Conservation (phyloP, 352 stramenopile species). For the Phytophthora uliginosa region DNA sequence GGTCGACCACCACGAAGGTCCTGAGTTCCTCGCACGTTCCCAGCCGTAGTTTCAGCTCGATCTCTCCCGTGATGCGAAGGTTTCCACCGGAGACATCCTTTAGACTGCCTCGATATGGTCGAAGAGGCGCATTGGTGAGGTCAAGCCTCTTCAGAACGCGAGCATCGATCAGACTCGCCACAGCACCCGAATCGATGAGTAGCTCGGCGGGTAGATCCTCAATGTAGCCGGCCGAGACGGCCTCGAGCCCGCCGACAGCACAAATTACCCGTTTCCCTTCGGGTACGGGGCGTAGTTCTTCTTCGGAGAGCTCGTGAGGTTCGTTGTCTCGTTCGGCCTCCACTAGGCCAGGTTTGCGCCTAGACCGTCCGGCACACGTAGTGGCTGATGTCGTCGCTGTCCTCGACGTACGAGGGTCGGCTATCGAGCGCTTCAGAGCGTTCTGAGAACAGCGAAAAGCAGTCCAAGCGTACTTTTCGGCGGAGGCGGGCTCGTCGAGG, state of each 20-base stretch:
- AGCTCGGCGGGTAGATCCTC: background rate
- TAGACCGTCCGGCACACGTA: background rate
- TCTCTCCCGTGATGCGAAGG: background rate
- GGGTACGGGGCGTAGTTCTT: no score
- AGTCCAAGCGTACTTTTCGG: background rate
- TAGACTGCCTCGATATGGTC: background rate
- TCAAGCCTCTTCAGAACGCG: background rate
- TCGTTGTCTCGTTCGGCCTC: no score
- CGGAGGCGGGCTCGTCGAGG: background rate
- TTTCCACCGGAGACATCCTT: background rate
- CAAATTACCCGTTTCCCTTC: no score
- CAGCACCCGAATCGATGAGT: background rate
- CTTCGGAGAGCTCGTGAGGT: no score
- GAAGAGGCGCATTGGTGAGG: background rate
- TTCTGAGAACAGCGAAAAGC: background rate
- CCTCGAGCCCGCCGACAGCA: background rate
- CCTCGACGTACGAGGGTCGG: background rate
- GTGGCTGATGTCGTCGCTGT: background rate
- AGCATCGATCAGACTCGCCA: background rate
- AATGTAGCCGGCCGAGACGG: background rate
- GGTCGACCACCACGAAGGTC: background rate
- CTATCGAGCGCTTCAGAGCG: background rate
- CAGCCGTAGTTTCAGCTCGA: background rate
- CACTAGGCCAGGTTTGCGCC: no score
- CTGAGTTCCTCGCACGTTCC: background rate